These are phyloP conservation scores for Aegilops speltoides DNA, from an alignment of 176 grass and related monocot species.

Conservation along the genomic window DNA sequence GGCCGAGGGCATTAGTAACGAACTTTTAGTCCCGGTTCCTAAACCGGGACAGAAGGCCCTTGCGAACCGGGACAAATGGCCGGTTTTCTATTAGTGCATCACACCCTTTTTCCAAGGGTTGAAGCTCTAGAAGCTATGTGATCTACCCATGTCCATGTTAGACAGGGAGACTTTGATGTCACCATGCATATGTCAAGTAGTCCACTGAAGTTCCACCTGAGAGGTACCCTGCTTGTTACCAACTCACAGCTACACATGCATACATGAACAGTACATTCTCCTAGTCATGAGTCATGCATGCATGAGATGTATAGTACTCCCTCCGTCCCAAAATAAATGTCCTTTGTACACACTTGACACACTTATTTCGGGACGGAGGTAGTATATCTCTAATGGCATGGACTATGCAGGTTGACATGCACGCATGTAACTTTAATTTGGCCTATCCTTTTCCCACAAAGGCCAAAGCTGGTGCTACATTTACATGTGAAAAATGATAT, in stretches of 20 bases:
- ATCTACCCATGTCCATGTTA: constrained; percentile 17
- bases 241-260: constrained; percentile 23
- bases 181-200: constrained; percentile 27
- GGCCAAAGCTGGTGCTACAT: constrained; percentile 5
- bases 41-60: no score
- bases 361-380: no score
- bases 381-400: background rate
- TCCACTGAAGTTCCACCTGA: constrained; percentile 27
- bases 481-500: constrained; percentile 31
- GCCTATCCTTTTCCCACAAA: constrained; percentile 11
- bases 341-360: no score
- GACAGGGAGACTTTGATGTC: constrained; percentile 21
- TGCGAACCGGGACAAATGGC: no score
- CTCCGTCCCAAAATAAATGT: no score
- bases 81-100: no score
- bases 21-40: no score
- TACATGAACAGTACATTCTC: no score
- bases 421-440: constrained; percentile 26
- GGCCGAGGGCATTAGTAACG: no score
- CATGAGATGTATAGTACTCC: no score
- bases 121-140: constrained; percentile 22
- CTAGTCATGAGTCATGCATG: no score
- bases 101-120: background rate
- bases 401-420: background rate
- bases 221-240: constrained; percentile 38